Evolutionary conservation across 228 moss, liverwort and hornwort genomes (phyloP), one percentile per base, ranked within the genome.

Genomic region (Sphagnum fallax): DNA sequence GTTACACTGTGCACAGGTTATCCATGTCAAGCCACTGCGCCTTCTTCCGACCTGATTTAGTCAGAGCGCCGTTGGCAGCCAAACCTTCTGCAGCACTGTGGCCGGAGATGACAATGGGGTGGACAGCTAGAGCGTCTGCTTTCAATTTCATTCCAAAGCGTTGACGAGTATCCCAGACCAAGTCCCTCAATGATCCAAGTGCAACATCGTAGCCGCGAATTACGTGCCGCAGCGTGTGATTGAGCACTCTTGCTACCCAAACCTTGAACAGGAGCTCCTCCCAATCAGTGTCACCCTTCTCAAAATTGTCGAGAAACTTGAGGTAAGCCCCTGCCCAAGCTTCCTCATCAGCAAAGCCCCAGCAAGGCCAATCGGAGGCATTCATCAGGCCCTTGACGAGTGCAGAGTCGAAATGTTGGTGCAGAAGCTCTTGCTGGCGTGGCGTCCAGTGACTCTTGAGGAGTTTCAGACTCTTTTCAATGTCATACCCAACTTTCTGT

Each of bases 271-370:
- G 71, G 0, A 83, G 62, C 71, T 83, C 83, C 65, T 83, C 83
- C 83, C 83, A 83, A 49, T 83, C 83, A 49, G 51, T 55, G n/a
- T 83, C 79, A 0, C 83, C 83, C 51, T 79, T 83, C 69, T 83
- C 76, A 52, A 83, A 83, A n/a, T 83, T 67, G 5, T 79, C 79
- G 2, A 83, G 61, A 47, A 83, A 83, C 65, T 76, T 79, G 4
- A 71, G 71, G 10, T 76, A 83, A 0, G 83, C 83, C 0, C 62
- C 68, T 4, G 68, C 63, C 83, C 83, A 83, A 0, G 73, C 75
- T 0, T 83, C 79, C 61, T 83, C 83, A 47, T 83, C 83, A 3
- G 83, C 83, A 49, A 83, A 83, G 48, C 73, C 65, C 83, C 83
- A 83, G 55, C 73, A 74, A 0, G 83, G 83, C 83, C 83, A 83